Evolutionary conservation across 345 rosid genomes (phyloP).

Genomic region (Salix arbutifolia): DNA sequence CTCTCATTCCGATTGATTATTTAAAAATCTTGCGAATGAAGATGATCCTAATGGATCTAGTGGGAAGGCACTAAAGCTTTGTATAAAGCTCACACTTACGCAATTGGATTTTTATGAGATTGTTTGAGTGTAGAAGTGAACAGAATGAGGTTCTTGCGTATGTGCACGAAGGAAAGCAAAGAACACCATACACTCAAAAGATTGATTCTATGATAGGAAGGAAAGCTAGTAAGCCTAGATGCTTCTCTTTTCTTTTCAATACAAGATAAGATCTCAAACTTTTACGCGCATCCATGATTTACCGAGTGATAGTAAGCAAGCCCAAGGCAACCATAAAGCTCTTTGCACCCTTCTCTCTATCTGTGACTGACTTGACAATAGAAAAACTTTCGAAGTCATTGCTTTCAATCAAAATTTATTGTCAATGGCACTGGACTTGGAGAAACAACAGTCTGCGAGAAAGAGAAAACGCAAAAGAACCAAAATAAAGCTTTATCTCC

Average conservation of each 20-base stretch:
- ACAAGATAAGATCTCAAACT: neutral
- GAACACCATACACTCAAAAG: slow-evolving; percentile 16
- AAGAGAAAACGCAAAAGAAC: slow-evolving; percentile 19
- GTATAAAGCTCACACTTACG: neutral
- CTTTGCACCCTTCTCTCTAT: neutral
- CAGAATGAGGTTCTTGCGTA: slow-evolving; percentile 7
- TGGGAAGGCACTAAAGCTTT: neutral
- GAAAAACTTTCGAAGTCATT: neutral
- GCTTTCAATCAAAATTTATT: neutral
- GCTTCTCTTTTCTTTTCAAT: neutral
- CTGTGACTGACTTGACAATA: too few species aligned
- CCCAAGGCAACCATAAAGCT: too few species aligned
- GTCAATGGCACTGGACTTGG: neutral
- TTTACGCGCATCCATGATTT: neutral
- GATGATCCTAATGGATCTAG: too few species aligned
- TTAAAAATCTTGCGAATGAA: too few species aligned
- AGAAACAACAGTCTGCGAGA: neutral
- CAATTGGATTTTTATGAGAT: neutral
- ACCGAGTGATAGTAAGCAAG: neutral
- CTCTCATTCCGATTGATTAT: too few species aligned
- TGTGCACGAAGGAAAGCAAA: slow-evolving; percentile 28
- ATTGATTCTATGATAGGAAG: neutral
- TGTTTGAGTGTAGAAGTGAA: neutral
- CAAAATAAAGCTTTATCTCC: slow-evolving; percentile 7
- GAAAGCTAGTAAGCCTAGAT: neutral